Evolutionary conservation across 257 asterid genomes (phyloP).

Genomic region (Pogostemon cablin): DNA sequence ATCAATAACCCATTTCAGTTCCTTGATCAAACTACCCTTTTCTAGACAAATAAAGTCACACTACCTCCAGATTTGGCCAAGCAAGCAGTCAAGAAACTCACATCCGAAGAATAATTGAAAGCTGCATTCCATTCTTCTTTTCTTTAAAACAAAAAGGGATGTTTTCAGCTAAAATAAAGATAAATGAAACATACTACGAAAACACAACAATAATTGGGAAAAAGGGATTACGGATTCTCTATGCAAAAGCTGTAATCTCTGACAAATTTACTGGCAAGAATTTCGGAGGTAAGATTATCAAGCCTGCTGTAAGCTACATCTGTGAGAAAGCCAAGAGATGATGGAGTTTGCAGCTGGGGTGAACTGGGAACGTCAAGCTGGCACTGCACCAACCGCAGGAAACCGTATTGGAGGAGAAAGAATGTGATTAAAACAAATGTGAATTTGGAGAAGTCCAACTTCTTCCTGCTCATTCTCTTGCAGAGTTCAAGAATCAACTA

Average conservation of each 20-base stretch:
- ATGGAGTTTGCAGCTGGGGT: constrained; percentile 39
- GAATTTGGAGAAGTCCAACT: constrained; percentile 31
- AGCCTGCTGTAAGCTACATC: constrained; percentile 44
- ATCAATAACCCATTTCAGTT: background rate
- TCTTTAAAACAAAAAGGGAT: constrained; percentile 39
- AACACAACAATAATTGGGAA: background rate
- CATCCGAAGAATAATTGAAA: constrained; percentile 61
- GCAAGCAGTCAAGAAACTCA: constrained; percentile 70
- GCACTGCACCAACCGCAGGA: constrained; percentile 53
- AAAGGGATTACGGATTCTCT: constrained; percentile 52
- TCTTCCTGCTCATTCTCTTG: constrained; percentile 42
- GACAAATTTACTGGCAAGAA: constrained; percentile 52
- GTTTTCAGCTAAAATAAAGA: background rate
- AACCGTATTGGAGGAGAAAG: constrained; percentile 26
- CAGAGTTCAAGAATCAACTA: constrained; percentile 6
- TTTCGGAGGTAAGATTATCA: constrained; percentile 52
- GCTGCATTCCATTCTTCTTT: constrained; percentile 73
- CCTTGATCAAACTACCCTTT: background rate
- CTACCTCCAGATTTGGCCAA: constrained; percentile 58
- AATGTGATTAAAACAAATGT: constrained; percentile 19
- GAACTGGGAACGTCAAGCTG: constrained; percentile 36
- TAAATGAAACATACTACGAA: background rate
- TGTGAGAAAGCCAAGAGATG: constrained; percentile 41
- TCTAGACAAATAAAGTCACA: constrained; percentile 1
- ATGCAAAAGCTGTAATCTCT: constrained; percentile 63